phyloP scores from a whole-genome alignment of 192 early-diverging fungal genomes.

The Chytriomyces confervae region DNA sequence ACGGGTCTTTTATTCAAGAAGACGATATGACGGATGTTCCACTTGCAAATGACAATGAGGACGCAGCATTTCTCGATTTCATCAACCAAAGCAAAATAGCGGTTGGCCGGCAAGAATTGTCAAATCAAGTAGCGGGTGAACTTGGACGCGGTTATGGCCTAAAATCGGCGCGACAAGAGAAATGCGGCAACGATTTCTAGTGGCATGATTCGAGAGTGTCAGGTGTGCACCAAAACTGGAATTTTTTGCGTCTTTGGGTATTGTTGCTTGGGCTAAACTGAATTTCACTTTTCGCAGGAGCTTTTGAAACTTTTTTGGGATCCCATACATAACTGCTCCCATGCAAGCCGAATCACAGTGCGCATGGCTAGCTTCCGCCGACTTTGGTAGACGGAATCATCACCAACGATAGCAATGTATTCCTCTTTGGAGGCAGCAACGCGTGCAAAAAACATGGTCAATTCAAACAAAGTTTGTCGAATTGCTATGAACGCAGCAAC shows the following conservation, averaged over 20 bases:
- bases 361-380: constrained; percentile 59
- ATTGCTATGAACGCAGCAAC: constrained; percentile 70
- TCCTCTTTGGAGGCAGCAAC: constrained; percentile 80
- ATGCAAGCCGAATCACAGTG: constrained; percentile 99
- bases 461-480: too few species aligned
- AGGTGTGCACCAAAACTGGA: constrained; percentile 42
- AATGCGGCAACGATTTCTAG: constrained; percentile 68
- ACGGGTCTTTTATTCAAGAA: not conserved
- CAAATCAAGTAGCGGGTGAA: constrained; percentile 10
- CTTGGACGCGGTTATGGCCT: constrained; percentile 45
- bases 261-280: too few species aligned
- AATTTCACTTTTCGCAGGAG: constrained; percentile 49
- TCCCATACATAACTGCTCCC: constrained; percentile 91
- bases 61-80: constrained; percentile 17
- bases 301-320: constrained; percentile 89
- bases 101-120: not conserved
- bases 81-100: not conserved
- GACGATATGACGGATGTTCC: constrained; percentile 25
- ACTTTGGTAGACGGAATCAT: constrained; percentile 92
- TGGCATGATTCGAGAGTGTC: constrained; percentile 77
- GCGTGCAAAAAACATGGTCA: constrained; percentile 96
- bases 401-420: constrained; percentile 97
- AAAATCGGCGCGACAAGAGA: constrained; percentile 61
- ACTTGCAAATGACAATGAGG: not conserved
- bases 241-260: not conserved